Conservation (phyloP, 345 rosid species). For the Bruguiera gymnorhiza region DNA sequence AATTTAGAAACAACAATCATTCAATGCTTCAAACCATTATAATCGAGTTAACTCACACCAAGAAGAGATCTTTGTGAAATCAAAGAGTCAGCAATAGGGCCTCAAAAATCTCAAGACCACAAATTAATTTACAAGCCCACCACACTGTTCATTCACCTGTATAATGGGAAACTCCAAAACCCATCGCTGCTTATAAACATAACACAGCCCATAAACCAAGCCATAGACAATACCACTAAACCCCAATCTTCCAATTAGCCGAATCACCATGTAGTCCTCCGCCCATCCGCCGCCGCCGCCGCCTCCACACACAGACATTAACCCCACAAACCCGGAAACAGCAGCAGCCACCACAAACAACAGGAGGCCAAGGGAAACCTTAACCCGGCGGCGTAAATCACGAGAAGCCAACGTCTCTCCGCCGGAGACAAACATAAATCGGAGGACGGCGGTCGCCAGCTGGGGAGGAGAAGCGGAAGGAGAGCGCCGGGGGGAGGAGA, state of each 20-base stretch:
- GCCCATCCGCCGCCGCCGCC: slow-evolving; percentile 20
- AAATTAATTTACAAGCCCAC: no score
- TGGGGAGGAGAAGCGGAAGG: slow-evolving; percentile 38
- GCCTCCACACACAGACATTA: slow-evolving; percentile 36
- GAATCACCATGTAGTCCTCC: not conserved
- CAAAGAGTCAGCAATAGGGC: no score
- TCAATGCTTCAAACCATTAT: no score
- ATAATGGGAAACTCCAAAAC: slow-evolving; percentile 78
- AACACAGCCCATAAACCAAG: slow-evolving; percentile 50
- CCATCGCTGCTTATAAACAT: slow-evolving; percentile 60
- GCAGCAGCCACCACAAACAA: slow-evolving; percentile 42
- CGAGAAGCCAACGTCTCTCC: slow-evolving; percentile 6
- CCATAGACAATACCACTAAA: slow-evolving; percentile 73
- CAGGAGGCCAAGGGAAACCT: slow-evolving; percentile 39
- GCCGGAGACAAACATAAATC: slow-evolving; percentile 24
- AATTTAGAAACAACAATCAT: no score
- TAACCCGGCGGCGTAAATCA: slow-evolving; percentile 49
- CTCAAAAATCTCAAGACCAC: no score
- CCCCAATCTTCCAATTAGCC: slow-evolving; percentile 37
- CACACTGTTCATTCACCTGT: slow-evolving; percentile 46
- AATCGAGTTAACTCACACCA: no score
- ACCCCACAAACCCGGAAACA: slow-evolving; percentile 43
- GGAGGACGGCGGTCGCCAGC: slow-evolving; percentile 36
- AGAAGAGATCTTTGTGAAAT: no score
- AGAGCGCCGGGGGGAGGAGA: slow-evolving; percentile 41